Evolutionary conservation across 2,329 filamentous ascomycete species (phyloP), one percentile per base, ranked within the genome.

Genomic region (Mycosphaerelloides madeirae): DNA sequence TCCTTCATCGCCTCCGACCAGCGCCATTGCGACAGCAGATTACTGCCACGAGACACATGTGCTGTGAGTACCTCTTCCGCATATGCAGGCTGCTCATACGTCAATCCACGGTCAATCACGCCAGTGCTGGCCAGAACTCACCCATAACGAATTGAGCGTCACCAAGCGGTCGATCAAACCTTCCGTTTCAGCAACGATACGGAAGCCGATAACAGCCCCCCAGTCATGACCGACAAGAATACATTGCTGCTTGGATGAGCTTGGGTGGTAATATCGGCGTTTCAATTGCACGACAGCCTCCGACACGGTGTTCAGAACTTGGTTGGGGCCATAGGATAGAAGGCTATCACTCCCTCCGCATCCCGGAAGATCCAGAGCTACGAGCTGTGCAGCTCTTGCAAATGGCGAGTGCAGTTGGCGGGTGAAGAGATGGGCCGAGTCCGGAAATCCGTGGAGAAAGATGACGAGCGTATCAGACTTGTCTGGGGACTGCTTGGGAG

Each of bases 401-500:
- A 70, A 60, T 8, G 62, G 46, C 0, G 70, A 71, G 31, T 61
- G 60, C 15, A 80, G 61, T 18, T 77, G 60, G 39, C 72, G 64
- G 35, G 69, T 68, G 75, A 76, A 81, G 40, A 80, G 62, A 9
- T 72, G 67, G 62, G 69, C 79, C 44, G 76, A 78, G 53, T 81
- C 78, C 6, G 78, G 78, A 46, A 79, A 81, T 29, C 78, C 78
- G 58, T 81, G 78, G 14, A 80, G 63, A 53, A 80, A 75, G 31
- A 80, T 68, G 18, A 77, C 67, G 13, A 80, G 59, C 14, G 28
- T 40, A 15, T 31, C 12, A n/a, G 38, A 15, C 14, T 35, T 19
- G 13, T 19, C 14, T 7, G 8, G 3, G 3, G 5, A 16, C 25
- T 12, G 25, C 20, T 20, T 20, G 16, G 49, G 8, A 49, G 49